These are phyloP conservation scores for Acacia pycnantha DNA, from an alignment of 331 rosid species.

Conservation along the genomic window DNA sequence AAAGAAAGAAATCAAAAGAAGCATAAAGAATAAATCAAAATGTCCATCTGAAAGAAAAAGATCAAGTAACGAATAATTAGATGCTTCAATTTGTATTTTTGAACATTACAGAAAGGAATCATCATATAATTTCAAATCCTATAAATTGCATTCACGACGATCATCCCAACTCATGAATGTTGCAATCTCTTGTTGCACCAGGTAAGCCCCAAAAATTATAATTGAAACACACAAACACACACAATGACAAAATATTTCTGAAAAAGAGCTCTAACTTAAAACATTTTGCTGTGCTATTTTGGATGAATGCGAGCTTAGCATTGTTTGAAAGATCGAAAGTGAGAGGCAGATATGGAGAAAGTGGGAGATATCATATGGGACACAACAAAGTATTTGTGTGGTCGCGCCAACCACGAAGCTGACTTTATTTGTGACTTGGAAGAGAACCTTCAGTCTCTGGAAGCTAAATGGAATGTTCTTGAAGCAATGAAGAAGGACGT, in stretches of 20 bases:
- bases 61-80: not conserved
- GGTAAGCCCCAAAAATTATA: not conserved
- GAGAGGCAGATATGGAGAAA: not conserved
- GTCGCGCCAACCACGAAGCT: not conserved
- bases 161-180: not conserved
- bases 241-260: not conserved
- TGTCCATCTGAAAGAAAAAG: not conserved
- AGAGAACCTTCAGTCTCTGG: not conserved
- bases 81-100: not conserved
- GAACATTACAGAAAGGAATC: not conserved
- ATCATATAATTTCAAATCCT: not conserved
- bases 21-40: not conserved
- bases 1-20: not conserved
- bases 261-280: not conserved
- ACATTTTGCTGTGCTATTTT: not conserved
- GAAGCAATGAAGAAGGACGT: not conserved
- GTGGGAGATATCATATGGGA: not conserved
- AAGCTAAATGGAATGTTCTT: not conserved
- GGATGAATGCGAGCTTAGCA: not conserved
- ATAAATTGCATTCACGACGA: not conserved
- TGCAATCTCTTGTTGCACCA: not conserved
- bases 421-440: not conserved
- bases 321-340: not conserved
- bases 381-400: not conserved
- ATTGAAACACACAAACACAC: not conserved